These are phyloP conservation scores for Ramaria sp. DNA, from an alignment of 768 basidiomycete species.

Conservation along the genomic window DNA sequence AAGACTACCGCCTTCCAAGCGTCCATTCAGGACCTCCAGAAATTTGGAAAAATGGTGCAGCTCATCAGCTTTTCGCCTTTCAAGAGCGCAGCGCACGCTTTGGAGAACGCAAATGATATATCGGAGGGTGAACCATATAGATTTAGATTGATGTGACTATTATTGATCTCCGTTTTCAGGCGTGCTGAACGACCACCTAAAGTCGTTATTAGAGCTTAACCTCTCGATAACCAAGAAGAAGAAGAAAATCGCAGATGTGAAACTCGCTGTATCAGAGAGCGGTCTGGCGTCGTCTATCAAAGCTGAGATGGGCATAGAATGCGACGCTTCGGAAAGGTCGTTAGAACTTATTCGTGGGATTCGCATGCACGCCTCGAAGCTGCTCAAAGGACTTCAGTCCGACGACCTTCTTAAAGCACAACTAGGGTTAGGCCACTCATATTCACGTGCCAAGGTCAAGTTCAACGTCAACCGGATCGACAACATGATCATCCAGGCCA, in stretches of 20 bases:
- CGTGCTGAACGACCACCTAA: conserved; percentile 74
- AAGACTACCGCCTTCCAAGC: conserved; percentile 72
- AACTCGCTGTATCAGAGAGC: conserved; percentile 72
- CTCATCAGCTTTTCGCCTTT: conserved; percentile 89
- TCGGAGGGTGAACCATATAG: conserved; percentile 66
- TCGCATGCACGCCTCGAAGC: conserved; percentile 80
- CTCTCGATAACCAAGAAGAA: conserved; percentile 44
- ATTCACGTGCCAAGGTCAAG: conserved; percentile 95
- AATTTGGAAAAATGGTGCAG: conserved; percentile 88
- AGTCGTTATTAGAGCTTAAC: conserved; percentile 79
- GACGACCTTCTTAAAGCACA: conserved; percentile 90
- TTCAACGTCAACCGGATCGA: conserved; percentile 94
- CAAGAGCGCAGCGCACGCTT: conserved; percentile 84
- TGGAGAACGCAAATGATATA: conserved; percentile 93
- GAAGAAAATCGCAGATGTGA: conserved; percentile 49
- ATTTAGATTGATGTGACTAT: background rate
- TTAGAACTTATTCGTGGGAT: conserved; percentile 87
- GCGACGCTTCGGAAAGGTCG: conserved; percentile 72
- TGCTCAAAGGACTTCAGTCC: conserved; percentile 79
- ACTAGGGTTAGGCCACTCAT: conserved; percentile 94
- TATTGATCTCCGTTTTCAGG: conserved; percentile 33
- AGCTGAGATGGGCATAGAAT: conserved; percentile 56
- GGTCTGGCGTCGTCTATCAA: conserved; percentile 71
- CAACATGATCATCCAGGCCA: conserved; percentile 99
- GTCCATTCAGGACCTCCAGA: conserved; percentile 75